Conservation (phyloP, 768 basidiomycete species). For the Boletus sp. region DNA sequence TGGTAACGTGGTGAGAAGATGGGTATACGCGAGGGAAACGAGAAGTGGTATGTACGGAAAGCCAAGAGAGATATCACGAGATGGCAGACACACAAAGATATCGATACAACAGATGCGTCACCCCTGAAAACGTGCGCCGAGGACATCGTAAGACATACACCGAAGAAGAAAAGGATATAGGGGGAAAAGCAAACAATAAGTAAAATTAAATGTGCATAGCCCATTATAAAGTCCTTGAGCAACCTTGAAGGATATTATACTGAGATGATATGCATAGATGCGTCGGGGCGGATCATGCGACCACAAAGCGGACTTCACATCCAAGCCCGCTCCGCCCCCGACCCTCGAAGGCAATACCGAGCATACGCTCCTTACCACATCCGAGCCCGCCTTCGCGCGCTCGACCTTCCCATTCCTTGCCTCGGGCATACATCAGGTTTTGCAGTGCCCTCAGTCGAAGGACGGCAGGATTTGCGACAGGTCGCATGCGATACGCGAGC, state of each 20-base stretch:
- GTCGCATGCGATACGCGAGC: slow-evolving; percentile 49
- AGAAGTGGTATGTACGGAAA: neutral
- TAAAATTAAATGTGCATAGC: slow-evolving; percentile 35
- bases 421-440: slow-evolving; percentile 47
- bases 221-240: slow-evolving; percentile 27
- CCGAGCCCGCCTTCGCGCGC: slow-evolving; percentile 49
- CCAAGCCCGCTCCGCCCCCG: slow-evolving; percentile 53
- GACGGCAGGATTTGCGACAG: slow-evolving; percentile 58
- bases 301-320: slow-evolving; percentile 38
- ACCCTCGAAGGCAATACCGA: slow-evolving; percentile 61
- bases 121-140: slow-evolving; percentile 4
- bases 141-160: slow-evolving; percentile 7
- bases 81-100: slow-evolving; percentile 18
- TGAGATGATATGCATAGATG: slow-evolving; percentile 1
- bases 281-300: slow-evolving; percentile 20
- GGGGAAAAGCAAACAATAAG: slow-evolving; percentile 14
- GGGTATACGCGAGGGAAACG: neutral
- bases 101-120: slow-evolving; percentile 25
- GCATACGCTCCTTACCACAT: slow-evolving; percentile 55
- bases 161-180: neutral
- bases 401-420: slow-evolving; percentile 47
- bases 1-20: slow-evolving; percentile 1
- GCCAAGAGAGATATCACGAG: slow-evolving; percentile 20
- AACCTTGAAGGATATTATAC: slow-evolving; percentile 9
- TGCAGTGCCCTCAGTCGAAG: slow-evolving; percentile 61